These are phyloP conservation scores for Venturiaceae sp. DNA, from an alignment of 2,329 filamentous ascomycete genomes.

Conservation along the genomic window DNA sequence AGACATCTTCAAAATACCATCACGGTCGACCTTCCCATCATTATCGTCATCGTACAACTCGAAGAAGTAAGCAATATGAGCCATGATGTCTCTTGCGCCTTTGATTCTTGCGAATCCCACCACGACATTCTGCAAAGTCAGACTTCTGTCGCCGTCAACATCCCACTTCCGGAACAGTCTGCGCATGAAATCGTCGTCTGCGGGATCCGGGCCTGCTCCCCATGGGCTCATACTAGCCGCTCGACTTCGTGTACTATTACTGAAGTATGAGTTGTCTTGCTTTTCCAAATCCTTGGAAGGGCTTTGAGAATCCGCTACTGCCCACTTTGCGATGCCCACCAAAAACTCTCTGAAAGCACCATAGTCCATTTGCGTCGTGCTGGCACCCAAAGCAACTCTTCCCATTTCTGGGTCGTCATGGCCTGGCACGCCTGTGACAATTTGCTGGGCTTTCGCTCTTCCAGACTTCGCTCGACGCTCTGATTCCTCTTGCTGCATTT, in stretches of 20 bases:
- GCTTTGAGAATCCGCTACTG: slow-evolving; percentile 73
- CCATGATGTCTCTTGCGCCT: slow-evolving; percentile 92
- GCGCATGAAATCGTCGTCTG: slow-evolving; percentile 90
- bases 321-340: slow-evolving; percentile 82
- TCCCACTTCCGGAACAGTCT: slow-evolving; percentile 87
- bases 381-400: slow-evolving; percentile 78
- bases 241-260: slow-evolving; percentile 29
- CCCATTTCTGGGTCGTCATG: slow-evolving; percentile 61
- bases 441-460: slow-evolving; percentile 45
- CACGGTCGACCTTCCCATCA: slow-evolving; percentile 85
- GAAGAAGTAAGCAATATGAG: slow-evolving; percentile 95
- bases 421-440: slow-evolving; percentile 37
- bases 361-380: slow-evolving; percentile 92
- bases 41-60: slow-evolving; percentile 90
- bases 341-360: slow-evolving; percentile 92
- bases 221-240: slow-evolving; percentile 40
- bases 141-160: slow-evolving; percentile 60
- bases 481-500: slow-evolving; percentile 52
- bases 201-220: slow-evolving; percentile 58
- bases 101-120: slow-evolving; percentile 85
- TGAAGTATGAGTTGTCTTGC: slow-evolving; percentile 49
- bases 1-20: slow-evolving; percentile 90
- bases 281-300: slow-evolving; percentile 41
- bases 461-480: slow-evolving; percentile 61
- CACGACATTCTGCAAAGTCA: slow-evolving; percentile 87